Evolutionary conservation across 768 basidiomycete genomes (phyloP).

Genomic region (Sarcodon aspratus): DNA sequence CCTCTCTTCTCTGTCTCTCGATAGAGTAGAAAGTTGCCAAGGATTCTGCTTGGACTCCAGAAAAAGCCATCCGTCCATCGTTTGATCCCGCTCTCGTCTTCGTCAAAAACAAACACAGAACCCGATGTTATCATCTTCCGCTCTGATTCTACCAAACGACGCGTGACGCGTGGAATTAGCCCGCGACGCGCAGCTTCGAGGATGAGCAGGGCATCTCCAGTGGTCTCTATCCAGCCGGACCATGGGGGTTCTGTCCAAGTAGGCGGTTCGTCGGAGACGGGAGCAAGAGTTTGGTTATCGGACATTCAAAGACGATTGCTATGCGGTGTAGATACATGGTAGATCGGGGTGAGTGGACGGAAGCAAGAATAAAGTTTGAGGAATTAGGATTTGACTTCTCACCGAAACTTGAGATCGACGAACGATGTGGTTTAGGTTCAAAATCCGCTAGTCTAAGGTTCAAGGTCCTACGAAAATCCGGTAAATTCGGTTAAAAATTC

Average conservation of each 20-base stretch:
- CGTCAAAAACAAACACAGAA: slow-evolving; percentile 95
- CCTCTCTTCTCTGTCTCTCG: slow-evolving; percentile 86
- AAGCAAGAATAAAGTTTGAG: too few relatives aligned
- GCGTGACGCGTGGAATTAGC: slow-evolving; percentile 84
- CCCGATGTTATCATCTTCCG: slow-evolving; percentile 89
- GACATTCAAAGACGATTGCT: too few relatives aligned
- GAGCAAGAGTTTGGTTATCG: neutral
- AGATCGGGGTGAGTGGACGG: too few relatives aligned
- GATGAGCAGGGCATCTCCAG: slow-evolving; percentile 90
- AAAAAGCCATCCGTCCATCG: slow-evolving; percentile 97
- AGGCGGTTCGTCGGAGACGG: neutral
- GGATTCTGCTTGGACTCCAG: slow-evolving; percentile 88
- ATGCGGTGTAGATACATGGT: too few relatives aligned
- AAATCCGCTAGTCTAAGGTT: too few relatives aligned
- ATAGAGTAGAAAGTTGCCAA: slow-evolving; percentile 93
- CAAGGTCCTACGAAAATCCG: too few relatives aligned
- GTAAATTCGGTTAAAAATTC: too few relatives aligned
- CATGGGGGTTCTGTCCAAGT: slow-evolving; percentile 86
- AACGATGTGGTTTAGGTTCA: too few relatives aligned
- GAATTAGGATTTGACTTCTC: too few relatives aligned
- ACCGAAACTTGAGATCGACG: too few relatives aligned
- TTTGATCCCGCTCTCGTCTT: slow-evolving; percentile 95
- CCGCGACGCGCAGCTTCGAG: slow-evolving; percentile 89
- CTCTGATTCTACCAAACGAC: slow-evolving; percentile 86
- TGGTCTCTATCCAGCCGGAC: slow-evolving; percentile 92